A percentile compares a stretch with the other conserved stretches of the same genome.
Conservation (phyloP, 2,329 filamentous ascomycete species). For the Colletotrichum agaves region DNA sequence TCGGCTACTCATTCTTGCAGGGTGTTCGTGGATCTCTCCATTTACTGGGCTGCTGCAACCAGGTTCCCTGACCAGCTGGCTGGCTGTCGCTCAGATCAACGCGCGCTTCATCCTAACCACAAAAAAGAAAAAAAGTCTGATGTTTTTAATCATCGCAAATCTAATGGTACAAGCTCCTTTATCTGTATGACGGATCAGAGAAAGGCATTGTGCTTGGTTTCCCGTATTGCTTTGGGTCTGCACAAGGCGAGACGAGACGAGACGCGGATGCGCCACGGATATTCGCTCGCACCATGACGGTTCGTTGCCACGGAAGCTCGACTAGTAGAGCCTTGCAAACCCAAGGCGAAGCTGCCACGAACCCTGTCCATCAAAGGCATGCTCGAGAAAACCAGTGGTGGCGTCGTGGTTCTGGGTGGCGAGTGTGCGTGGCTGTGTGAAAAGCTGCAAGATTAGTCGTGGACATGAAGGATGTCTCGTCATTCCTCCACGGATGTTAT, state of each 20-base stretch:
- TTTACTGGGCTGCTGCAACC: not conserved
- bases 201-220: not conserved
- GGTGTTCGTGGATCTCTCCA: slow-evolving; percentile 9
- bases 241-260: not conserved
- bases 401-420: slow-evolving; percentile 17
- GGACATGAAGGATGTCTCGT: not conserved
- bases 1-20: not conserved
- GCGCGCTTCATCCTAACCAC: slow-evolving; percentile 33
- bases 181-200: not conserved
- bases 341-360: slow-evolving; percentile 24
- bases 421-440: slow-evolving; percentile 29
- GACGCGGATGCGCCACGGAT: not conserved
- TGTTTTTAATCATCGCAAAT: not conserved
- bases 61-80: slow-evolving; percentile 11
- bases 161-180: slow-evolving; percentile 1
- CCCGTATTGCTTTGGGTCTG: not conserved
- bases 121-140: not conserved
- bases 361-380: slow-evolving; percentile 7
- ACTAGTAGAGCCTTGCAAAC: slow-evolving; percentile 4
- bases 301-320: slow-evolving; percentile 2
- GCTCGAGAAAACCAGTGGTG: not conserved
- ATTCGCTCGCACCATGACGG: not conserved
- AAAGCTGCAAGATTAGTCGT: not conserved
- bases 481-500: not conserved
- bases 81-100: slow-evolving; percentile 3